These are phyloP conservation scores for Acanthamoeba healyi DNA, from an alignment of 208 protist genomes.

Conservation along the genomic window DNA sequence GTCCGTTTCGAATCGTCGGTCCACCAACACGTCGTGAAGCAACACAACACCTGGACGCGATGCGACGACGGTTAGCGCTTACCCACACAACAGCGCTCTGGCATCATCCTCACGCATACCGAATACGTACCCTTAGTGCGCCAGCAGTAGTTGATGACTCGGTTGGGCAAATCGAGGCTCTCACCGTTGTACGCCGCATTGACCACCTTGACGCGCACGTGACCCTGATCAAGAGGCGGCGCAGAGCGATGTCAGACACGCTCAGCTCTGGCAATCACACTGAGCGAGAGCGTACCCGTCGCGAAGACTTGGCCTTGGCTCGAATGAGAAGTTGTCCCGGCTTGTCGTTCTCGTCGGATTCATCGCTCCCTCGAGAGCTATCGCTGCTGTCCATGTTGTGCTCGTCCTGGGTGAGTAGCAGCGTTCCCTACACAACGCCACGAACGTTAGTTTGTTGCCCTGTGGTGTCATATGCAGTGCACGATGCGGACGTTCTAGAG, in stretches of 20 bases:
- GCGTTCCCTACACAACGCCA: neutral
- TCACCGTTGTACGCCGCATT: neutral
- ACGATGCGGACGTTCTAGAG: too few relatives aligned
- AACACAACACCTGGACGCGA: slow-evolving; percentile 19
- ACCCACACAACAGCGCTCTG: too few relatives aligned
- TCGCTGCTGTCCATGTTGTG: neutral
- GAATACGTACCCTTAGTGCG: slow-evolving; percentile 65
- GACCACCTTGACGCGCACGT: slow-evolving; percentile 23
- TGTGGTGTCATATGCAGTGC: too few relatives aligned
- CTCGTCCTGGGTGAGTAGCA: slow-evolving; percentile 33
- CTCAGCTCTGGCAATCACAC: neutral
- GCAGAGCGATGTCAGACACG: neutral
- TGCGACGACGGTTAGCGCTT: too few relatives aligned
- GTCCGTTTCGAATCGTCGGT: slow-evolving; percentile 47
- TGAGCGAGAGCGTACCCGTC: neutral
- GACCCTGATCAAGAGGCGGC: too few relatives aligned
- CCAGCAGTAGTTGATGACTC: slow-evolving; percentile 61
- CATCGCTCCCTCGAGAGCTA: slow-evolving; percentile 19
- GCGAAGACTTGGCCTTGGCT: neutral
- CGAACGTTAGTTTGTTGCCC: too few relatives aligned
- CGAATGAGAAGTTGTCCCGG: neutral
- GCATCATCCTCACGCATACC: too few relatives aligned
- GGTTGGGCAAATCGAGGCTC: slow-evolving; percentile 6
- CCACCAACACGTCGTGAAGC: slow-evolving; percentile 1
- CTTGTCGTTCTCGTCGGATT: slow-evolving; percentile 24